Evolutionary conservation across 306 rosid genomes (phyloP), one percentile per base, ranked within the genome.

Genomic region (Mimosa pudica): DNA sequence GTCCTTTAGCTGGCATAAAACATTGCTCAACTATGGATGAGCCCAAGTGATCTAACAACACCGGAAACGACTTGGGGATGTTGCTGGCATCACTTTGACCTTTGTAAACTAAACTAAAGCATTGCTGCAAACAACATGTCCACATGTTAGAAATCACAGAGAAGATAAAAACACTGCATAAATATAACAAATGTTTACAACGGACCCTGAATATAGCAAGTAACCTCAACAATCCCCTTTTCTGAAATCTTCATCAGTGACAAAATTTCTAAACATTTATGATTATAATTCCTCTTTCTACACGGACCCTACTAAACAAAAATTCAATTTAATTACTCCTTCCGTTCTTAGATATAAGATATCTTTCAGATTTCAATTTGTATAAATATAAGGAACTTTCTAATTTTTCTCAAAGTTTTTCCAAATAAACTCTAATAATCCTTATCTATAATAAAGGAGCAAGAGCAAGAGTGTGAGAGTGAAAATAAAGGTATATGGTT

Each of bases 41-140:
- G 64, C 97, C 95, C 18, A 89, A 36, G 71, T 86, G 89, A 80
- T 92, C 94, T 86, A 92, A 78, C 67, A 92, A 32, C 4, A 47
- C 80, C 3, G 88, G 82, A 48, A 94, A 91, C 8, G 78, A 79
- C 75, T 84, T 87, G 0, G 88, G 89, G 58, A 82, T 60, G 32
- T 60, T 57, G 13, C 74, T 74, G 63, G 87, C 82, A 63, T 60
- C 71, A 60, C 61, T 83, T 71, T 79, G 85, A 68, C 74, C 88
- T 49, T 85, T 78, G 75, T 66, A 79, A 70, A 18, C 72, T 71
- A 89, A 76, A 82, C 81, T 24, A 72, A 95, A 87, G 85, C 92
- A 84, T 85, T 72, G 82, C 98, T 94, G 93, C 73, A 89, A 80
- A 62, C 41, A 69, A 33, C 18, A 45, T 76, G 48, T 52, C 66